Base-by-base conservation (phyloP, 129 eudicot genomes). In the Helichrysum umbraculigerum region DNA sequence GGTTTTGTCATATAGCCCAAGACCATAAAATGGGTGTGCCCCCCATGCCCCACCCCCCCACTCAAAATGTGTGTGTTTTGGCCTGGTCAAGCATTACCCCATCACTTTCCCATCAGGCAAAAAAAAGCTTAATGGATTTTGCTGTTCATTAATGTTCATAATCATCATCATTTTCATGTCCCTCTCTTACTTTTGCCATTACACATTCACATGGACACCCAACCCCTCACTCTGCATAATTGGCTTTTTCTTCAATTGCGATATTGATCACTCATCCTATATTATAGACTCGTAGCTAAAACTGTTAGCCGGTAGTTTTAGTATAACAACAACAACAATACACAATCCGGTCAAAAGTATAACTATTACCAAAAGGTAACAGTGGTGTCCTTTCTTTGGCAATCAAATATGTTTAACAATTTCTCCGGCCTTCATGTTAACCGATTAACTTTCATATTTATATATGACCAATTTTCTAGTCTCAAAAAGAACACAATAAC, bases 81-180 rank as follows among this genome's bases (percentile, higher is more conserved):
- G 73, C 83, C 60, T 72, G 78, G 83, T 80, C 79, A 80, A 66
- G 75, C 75, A 39, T 73, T 73, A 66, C 56, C 79, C 83, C 79
- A 73, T 80, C 79, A 74, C 79, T 68, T 67, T 58, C 71, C 77
- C 76, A 74, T 67, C 76, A 80, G 62, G 62, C 71, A 33, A 67
- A 74, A 37, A 60, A 21, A 41, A 74, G 67, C 20, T 74, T 66
- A 72, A 67, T 67, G 63, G 76, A 47, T 42, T 58, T 74, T 68
- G 29, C 76, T 80, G 56, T 74, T 58, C 84, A 58, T 59, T 74
- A 47, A 19, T 74, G 41, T 80, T 68, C 80, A 80, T 70, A 80
- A 57, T 63, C 65, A 80, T 80, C 75, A 80, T 74, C 76, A 68
- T 59, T 74, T 75, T 39, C 41, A 58, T 74, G 79, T 67, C 79